Evolutionary conservation across 2,329 filamentous ascomycete species (phyloP).

Genomic region (Colletotrichum salicis): DNA sequence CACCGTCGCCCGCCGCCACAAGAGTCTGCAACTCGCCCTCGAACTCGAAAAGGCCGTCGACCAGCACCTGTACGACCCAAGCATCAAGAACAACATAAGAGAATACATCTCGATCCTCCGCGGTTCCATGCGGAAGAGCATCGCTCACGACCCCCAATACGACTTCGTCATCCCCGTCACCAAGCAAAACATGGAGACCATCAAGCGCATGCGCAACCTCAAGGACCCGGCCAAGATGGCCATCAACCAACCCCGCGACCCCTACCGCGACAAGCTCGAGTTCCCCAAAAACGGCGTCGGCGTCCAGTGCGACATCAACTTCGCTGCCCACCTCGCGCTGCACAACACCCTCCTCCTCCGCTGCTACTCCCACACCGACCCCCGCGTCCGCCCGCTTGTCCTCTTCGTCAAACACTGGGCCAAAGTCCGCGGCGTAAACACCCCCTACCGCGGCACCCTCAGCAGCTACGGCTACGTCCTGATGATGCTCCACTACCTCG

Average conservation of each 20-base stretch:
- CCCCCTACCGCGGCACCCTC: conserved; percentile 84
- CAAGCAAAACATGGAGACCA: conserved; percentile 43
- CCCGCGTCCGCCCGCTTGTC: conserved; percentile 80
- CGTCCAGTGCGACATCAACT: conserved; percentile 94
- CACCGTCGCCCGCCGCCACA: conserved; percentile 61
- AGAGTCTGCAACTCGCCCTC: conserved; percentile 63
- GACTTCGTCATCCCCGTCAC: conserved; percentile 53
- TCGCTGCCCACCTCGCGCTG: conserved; percentile 83
- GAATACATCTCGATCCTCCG: conserved; percentile 64
- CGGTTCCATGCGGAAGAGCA: conserved; percentile 43
- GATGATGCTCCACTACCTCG: conserved; percentile 91
- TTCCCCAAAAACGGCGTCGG: conserved; percentile 81
- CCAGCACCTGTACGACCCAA: conserved; percentile 56
- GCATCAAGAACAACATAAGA: conserved; percentile 49
- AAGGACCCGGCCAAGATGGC: conserved; percentile 61
- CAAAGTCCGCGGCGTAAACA: conserved; percentile 86
- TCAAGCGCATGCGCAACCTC: conserved; percentile 57
- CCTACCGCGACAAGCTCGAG: conserved; percentile 72
- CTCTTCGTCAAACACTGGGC: conserved; percentile 94
- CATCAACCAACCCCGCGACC: conserved; percentile 63
- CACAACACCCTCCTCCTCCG: conserved; percentile 86
- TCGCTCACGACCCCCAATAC: conserved; percentile 35
- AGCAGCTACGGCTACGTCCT: conserved; percentile 92
- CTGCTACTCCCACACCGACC: conserved; percentile 84
- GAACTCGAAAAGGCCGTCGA: conserved; percentile 66